These are phyloP conservation scores for Aureobasidium musti DNA, from an alignment of 2,329 filamentous ascomycete genomes.

Conservation along the genomic window DNA sequence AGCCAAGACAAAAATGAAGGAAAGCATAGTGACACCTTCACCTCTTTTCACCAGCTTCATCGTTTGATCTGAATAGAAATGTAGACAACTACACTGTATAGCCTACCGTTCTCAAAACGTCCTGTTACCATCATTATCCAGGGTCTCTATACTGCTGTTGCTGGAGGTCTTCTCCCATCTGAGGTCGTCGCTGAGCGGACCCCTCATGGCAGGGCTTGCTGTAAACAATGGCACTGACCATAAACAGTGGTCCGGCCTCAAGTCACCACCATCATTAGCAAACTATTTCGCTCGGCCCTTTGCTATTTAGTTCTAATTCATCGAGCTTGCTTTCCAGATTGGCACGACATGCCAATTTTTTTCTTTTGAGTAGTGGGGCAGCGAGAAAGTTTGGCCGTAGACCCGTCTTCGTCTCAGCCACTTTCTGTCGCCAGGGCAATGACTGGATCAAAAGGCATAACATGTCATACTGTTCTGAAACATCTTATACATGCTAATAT, in stretches of 20 bases:
- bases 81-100: neutral
- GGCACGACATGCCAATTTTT: constrained; percentile 6
- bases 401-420: constrained; percentile 13
- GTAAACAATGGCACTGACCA: constrained; percentile 24
- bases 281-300: constrained; percentile 7
- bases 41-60: neutral
- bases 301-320: neutral
- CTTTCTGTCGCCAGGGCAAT: constrained; percentile 18
- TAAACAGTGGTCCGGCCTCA: constrained; percentile 22
- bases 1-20: constrained; percentile 28
- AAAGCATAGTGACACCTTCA: constrained; percentile 12
- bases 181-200: constrained; percentile 15
- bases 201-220: constrained; percentile 11
- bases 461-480: neutral
- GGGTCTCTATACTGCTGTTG: constrained; percentile 8
- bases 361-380: constrained; percentile 24
- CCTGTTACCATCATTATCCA: neutral
- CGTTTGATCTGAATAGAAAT: too few relatives aligned
- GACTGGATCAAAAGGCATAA: neutral
- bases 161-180: neutral
- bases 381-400: constrained; percentile 1
- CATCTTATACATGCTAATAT: constrained; percentile 8
- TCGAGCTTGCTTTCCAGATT: constrained; percentile 5
- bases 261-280: constrained; percentile 25
- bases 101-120: neutral